These are phyloP conservation scores for Crithidia sp. DNA, from an alignment of 208 protist species.

Conservation along the genomic window DNA sequence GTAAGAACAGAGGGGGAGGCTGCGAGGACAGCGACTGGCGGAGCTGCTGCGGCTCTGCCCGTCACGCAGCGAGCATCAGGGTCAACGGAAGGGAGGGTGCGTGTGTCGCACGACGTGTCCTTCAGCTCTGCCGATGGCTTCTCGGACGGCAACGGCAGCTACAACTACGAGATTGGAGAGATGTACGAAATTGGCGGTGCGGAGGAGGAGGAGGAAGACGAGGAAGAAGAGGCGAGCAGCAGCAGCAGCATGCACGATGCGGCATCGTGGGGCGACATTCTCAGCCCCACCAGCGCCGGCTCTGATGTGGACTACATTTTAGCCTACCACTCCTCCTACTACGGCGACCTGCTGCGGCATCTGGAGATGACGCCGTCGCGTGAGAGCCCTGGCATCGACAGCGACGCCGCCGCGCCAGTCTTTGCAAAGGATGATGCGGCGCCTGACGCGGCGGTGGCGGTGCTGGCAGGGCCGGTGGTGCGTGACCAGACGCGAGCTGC, in stretches of 20 bases:
- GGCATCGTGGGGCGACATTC: not conserved
- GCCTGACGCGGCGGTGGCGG: no score
- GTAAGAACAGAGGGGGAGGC: no score
- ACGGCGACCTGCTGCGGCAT: constrained; percentile 7
- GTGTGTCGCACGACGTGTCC: not conserved
- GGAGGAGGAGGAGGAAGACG: not conserved
- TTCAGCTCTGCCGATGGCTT: not conserved
- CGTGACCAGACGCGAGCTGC: not conserved
- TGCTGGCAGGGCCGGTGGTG: no score
- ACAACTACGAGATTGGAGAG: not conserved
- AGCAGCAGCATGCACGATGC: not conserved
- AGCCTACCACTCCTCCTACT: constrained; percentile 22
- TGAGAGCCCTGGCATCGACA: not conserved
- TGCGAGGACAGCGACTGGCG: no score
- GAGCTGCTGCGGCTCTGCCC: no score
- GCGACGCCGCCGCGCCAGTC: no score
- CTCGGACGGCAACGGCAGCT: not conserved
- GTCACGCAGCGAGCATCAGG: no score
- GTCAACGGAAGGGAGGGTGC: not conserved
- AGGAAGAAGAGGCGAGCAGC: not conserved
- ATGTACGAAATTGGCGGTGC: not conserved
- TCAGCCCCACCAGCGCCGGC: constrained; percentile 2
- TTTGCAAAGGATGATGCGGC: no score
- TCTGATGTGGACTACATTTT: constrained; percentile 21
- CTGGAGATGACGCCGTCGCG: constrained; percentile 6